phyloP scores from a whole-genome alignment of 805 yeast genomes.

The Ogataea methylovora region DNA sequence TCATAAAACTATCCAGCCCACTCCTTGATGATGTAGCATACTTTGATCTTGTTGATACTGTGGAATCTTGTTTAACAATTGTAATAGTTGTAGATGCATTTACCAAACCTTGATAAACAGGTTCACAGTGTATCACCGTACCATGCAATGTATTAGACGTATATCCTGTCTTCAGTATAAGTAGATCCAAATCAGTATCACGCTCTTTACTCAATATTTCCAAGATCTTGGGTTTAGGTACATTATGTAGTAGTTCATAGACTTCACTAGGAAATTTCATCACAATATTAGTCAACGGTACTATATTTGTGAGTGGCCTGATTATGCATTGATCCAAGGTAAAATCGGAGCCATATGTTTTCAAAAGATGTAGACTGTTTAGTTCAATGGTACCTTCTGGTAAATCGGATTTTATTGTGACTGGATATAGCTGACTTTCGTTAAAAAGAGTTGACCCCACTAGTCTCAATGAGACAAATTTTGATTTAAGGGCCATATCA shows the following conservation, averaged over 20 bases:
- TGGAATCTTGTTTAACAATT: slow-evolving; percentile 32
- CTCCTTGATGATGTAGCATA: not conserved
- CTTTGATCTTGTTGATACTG: not conserved
- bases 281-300: slow-evolving; percentile 30
- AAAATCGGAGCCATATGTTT: slow-evolving; percentile 28
- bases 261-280: slow-evolving; percentile 38
- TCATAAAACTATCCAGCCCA: too few relatives aligned
- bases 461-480: slow-evolving; percentile 13
- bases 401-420: slow-evolving; percentile 20
- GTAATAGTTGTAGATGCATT: slow-evolving; percentile 42
- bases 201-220: slow-evolving; percentile 27
- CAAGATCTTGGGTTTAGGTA: slow-evolving; percentile 25
- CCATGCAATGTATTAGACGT: slow-evolving; percentile 38
- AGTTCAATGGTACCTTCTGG: slow-evolving; percentile 27
- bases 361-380: slow-evolving; percentile 29
- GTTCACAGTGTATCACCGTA: slow-evolving; percentile 56
- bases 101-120: slow-evolving; percentile 60
- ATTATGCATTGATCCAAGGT: slow-evolving; percentile 35
- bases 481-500: too few relatives aligned
- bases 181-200: slow-evolving; percentile 13
- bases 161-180: slow-evolving; percentile 35
- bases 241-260: slow-evolving; percentile 34
- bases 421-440: slow-evolving; percentile 27
- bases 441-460: slow-evolving; percentile 17
- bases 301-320: slow-evolving; percentile 22